Evolutionary conservation across 352 stramenopile genomes (phyloP).

Genomic region (Aphanomyces invadans): DNA sequence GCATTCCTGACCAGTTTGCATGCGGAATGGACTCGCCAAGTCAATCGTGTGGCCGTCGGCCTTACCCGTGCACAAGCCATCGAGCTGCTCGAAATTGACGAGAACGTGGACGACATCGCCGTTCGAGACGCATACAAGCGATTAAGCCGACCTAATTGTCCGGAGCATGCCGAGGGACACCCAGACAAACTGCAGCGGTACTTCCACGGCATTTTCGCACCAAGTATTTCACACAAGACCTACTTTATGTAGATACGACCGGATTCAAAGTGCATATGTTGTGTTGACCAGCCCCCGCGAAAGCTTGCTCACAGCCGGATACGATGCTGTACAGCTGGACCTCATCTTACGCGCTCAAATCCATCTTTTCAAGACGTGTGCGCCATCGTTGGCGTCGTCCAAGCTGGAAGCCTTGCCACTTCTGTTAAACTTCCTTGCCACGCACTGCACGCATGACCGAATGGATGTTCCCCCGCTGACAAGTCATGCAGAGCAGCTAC

Average conservation of each 20-base stretch:
- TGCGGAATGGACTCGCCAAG: slow-evolving; percentile 72
- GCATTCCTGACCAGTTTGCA: slow-evolving; percentile 80
- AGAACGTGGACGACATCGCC: slow-evolving; percentile 3
- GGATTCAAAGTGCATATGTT: slow-evolving; percentile 42
- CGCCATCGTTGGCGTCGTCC: slow-evolving; percentile 40
- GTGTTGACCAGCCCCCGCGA: slow-evolving; percentile 57
- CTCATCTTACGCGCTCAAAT: slow-evolving; percentile 58
- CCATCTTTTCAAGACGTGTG: slow-evolving; percentile 58
- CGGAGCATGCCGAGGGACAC: slow-evolving; percentile 4
- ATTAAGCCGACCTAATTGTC: background rate
- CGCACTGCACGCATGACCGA: slow-evolving; percentile 50
- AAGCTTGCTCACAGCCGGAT: slow-evolving; percentile 54
- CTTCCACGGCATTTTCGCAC: background rate
- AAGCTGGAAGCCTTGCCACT: slow-evolving; percentile 64
- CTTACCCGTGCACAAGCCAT: slow-evolving; percentile 39
- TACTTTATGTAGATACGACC: slow-evolving; percentile 19
- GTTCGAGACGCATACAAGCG: slow-evolving; percentile 18
- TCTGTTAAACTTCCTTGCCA: slow-evolving; percentile 45
- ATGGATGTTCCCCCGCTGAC: slow-evolving; percentile 33
- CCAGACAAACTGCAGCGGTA: slow-evolving; percentile 8
- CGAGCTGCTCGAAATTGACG: slow-evolving; percentile 32
- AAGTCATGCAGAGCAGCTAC: slow-evolving; percentile 35
- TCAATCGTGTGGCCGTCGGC: slow-evolving; percentile 28
- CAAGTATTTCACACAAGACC: background rate
- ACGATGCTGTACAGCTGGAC: slow-evolving; percentile 64